These are phyloP conservation scores for Candolleomyces aberdarensis DNA, from an alignment of 768 basidiomycete genomes.

Conservation along the genomic window DNA sequence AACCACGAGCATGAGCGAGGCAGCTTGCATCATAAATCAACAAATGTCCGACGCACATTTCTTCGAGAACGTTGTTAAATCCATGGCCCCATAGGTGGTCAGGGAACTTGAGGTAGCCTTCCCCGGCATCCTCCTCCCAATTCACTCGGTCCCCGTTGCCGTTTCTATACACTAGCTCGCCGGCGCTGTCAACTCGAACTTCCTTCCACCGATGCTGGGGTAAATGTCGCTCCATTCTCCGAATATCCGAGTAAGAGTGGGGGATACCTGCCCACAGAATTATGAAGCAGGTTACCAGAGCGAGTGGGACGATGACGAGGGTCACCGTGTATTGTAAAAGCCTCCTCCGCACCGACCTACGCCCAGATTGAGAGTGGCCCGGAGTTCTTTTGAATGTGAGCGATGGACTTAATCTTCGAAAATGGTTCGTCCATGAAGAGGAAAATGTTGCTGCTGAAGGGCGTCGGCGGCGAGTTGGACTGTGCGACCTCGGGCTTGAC, in stretches of 20 bases:
- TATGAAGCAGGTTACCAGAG: slow-evolving; percentile 5
- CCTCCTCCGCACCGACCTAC: neutral
- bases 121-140: slow-evolving; percentile 14
- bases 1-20: too few relatives aligned
- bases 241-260: slow-evolving; percentile 16
- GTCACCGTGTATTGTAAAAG: neutral
- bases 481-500: too few relatives aligned
- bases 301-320: slow-evolving; percentile 1
- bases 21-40: neutral
- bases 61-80: slow-evolving; percentile 60
- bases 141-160: neutral
- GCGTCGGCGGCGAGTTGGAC: too few relatives aligned
- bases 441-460: too few relatives aligned
- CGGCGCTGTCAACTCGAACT: neutral
- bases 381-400: too few relatives aligned
- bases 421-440: too few relatives aligned
- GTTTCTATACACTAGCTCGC: neutral
- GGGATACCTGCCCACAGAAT: slow-evolving; percentile 21
- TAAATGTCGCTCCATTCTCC: slow-evolving; percentile 11
- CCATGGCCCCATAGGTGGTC: slow-evolving; percentile 60
- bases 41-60: slow-evolving; percentile 43
- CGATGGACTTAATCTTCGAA: too few relatives aligned
- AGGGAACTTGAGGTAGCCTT: slow-evolving; percentile 46
- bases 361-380: too few relatives aligned
- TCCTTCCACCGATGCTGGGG: slow-evolving; percentile 19